Percentiles rank a stretch among this genome's conserved stretches.
phyloP scores from a whole-genome alignment of 345 rosid species.

The Arabis alpina region DNA sequence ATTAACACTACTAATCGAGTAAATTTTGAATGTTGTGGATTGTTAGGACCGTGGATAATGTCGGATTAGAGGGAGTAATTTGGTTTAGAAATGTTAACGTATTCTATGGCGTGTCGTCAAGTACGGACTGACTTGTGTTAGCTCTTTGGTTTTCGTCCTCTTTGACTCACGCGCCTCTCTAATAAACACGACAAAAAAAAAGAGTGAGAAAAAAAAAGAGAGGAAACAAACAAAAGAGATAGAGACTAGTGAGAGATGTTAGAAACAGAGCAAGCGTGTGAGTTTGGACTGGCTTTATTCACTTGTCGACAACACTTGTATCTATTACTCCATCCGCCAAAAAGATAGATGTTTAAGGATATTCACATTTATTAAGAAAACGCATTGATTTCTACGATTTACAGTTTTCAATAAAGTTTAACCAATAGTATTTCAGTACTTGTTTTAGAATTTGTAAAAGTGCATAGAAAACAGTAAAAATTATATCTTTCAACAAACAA shows the following conservation, averaged over 20 bases:
- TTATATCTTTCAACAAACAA: too few species aligned
- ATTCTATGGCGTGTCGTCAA: constrained; percentile 38
- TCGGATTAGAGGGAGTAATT: constrained; percentile 35
- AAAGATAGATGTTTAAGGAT: too few species aligned
- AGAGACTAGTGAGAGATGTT: constrained; percentile 32
- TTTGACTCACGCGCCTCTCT: constrained; percentile 42
- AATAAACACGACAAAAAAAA: constrained; percentile 37
- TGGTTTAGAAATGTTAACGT: constrained; percentile 15
- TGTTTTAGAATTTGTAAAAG: too few species aligned
- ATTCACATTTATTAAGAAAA: too few species aligned
- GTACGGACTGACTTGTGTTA: constrained; percentile 42
- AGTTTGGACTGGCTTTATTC: constrained; percentile 38
- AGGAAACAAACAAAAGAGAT: constrained; percentile 34
- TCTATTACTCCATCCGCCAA: too few species aligned
- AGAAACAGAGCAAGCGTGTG: constrained; percentile 56
- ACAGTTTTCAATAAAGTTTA: too few species aligned
- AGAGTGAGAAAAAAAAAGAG: constrained; percentile 27
- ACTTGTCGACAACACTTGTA: constrained; percentile 31
- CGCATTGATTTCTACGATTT: too few species aligned
- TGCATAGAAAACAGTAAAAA: too few species aligned
- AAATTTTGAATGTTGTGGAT: constrained; percentile 7
- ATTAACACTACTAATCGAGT: not conserved
- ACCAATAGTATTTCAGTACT: too few species aligned
- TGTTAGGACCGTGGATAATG: constrained; percentile 37
- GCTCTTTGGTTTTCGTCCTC: constrained; percentile 27